Percentiles rank a stretch among this genome's conserved stretches.
phyloP scores from a whole-genome alignment of 2,329 filamentous ascomycete genomes.

The Aspergillus pseudoterreus region DNA sequence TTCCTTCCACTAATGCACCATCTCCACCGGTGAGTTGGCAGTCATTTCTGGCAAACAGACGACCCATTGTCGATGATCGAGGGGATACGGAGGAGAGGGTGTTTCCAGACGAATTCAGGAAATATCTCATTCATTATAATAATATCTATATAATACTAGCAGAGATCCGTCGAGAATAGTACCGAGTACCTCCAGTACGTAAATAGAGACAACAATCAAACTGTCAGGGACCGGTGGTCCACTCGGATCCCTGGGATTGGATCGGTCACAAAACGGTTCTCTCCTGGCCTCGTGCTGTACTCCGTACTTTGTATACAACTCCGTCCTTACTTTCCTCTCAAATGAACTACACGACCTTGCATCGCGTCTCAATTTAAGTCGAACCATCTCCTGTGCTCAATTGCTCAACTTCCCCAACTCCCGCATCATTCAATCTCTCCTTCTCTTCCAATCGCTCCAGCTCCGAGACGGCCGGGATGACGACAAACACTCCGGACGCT shows the following conservation, averaged over 20 bases:
- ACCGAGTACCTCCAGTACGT: no score
- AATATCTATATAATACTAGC: no score
- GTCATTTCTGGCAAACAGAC: not conserved
- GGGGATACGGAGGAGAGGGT: no score
- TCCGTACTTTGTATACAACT: not conserved
- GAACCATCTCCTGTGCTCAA: no score
- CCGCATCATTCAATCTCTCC: no score
- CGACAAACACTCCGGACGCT: no score
- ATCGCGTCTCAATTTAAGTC: not conserved
- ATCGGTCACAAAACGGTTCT: conserved; percentile 1
- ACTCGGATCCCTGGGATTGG: not conserved
- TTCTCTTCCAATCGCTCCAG: not conserved
- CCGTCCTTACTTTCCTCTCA: not conserved
- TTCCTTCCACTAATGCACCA: not conserved
- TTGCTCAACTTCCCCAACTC: no score
- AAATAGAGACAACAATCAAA: no score
- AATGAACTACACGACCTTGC: not conserved
- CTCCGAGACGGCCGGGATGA: not conserved
- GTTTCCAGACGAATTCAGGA: no score
- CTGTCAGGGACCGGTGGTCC: not conserved
- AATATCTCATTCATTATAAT: no score
- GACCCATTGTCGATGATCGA: not conserved
- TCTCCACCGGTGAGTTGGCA: conserved; percentile 21
- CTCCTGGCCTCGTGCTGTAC: not conserved
- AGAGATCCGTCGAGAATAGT: no score